These are phyloP conservation scores for Hyaloraphidium curvatum DNA, from an alignment of 192 early-diverging fungal species.

Conservation along the genomic window DNA sequence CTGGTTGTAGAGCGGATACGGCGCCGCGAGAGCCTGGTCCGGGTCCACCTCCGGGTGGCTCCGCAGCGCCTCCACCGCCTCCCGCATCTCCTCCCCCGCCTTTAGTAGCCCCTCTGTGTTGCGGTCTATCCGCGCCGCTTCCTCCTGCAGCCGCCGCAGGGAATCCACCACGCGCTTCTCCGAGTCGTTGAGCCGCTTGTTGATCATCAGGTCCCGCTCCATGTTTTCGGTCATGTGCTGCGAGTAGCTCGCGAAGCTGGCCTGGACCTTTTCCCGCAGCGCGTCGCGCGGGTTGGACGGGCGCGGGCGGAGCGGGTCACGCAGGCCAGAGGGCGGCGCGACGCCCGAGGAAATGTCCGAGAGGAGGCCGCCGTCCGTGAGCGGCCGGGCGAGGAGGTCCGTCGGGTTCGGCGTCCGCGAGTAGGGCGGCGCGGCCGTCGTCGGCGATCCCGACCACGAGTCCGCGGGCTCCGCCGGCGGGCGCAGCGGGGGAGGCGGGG, in stretches of 20 bases:
- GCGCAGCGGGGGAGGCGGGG: too few species aligned
- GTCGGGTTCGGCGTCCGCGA: too few species aligned
- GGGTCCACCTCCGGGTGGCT: constrained; percentile 37
- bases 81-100: constrained; percentile 35
- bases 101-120: constrained; percentile 44
- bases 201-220: constrained; percentile 40
- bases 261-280: constrained; percentile 24
- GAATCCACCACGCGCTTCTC: constrained; percentile 43
- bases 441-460: too few species aligned
- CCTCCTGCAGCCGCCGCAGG: constrained; percentile 29
- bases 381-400: too few species aligned
- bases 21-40: constrained; percentile 44
- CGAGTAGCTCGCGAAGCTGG: constrained; percentile 37
- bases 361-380: too few species aligned
- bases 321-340: too few species aligned
- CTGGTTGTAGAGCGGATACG: too few species aligned
- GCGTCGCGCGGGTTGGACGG: constrained; percentile 31
- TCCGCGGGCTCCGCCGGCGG: too few species aligned
- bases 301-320: background rate
- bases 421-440: too few species aligned
- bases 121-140: constrained; percentile 24
- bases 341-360: too few species aligned
- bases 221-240: constrained; percentile 37
- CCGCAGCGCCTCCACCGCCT: constrained; percentile 25
- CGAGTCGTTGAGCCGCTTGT: constrained; percentile 49